Base-by-base conservation (phyloP, 345 rosid genomes). In the Eucalyptus urophylla region DNA sequence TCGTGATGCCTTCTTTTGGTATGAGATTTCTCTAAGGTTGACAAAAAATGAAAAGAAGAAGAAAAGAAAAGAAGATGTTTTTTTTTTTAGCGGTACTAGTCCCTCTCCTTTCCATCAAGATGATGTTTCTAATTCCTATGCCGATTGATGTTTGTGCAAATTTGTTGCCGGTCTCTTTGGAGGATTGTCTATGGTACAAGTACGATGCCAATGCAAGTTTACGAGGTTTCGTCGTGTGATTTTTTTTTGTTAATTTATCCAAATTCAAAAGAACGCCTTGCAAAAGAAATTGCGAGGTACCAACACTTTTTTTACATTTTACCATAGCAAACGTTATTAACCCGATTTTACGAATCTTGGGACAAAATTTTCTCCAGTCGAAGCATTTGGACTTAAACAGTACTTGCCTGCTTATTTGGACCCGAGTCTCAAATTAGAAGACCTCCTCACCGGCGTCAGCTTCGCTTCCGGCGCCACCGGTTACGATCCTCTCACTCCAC, bases 401-500 rank as follows among this genome's bases (percentile, higher is more conserved):
- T 51, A 80, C 33, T 9, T 96, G 89, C 98, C 98, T 7, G 94
- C 95, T 29, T 96, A 94, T 89, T 91, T 92, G 87, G 95, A 95
- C 89, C 94, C 93, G 25, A 94, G 89, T 69, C 86, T 95, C 37
- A 85, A 90, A 91, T 86, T 88, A 37, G 90, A 93, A 60, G 97
- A 96, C 56, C 96, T 96, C 22, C 92, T 93, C 13, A 94, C 95
- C 33, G 96, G 97, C 15, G 97, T 95, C 21, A 91, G 93, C 53
- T 95, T 95, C 89, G 97, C 96, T 45, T 95, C 96, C 2, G 95
- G 95, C 86, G 96, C 88, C 8, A 8, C 92, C 56, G 97, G 98
- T 40, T 96, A 91, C 21, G 95, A 94, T 90, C 95, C 94, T 86
- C 87, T 94, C 88, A 93, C 98, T 27, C 22, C 96, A 24, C 31